Evolutionary conservation across 75 land plant genomes (phyloP), one percentile per base, ranked within the genome.

Genomic region (Ceratopteris richardii): DNA sequence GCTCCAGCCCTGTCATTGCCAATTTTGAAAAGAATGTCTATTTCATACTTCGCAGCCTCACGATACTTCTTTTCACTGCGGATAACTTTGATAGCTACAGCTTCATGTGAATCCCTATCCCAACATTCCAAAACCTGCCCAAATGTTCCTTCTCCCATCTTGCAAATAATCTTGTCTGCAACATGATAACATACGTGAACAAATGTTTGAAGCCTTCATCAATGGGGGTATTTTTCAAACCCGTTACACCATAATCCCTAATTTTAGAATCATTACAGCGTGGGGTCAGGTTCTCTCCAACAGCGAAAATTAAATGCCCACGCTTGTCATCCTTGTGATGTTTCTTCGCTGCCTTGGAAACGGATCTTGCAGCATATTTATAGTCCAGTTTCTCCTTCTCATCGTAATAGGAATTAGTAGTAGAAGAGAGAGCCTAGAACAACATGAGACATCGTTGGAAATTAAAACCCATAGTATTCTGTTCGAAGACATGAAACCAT

Each of bases 91-190:
- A 90, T 73, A 29, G 96, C 96, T 51, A 90, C 96, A 83, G 69
- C 78, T 40, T 83, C 93, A 46, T 77, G 77, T 16, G 19, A 67
- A 57, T 87, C 82, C 41, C 93, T 67, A 39, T 90, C 96, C 92
- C 92, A 90, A 66, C 96, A 90, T 69, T 90, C 92, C 66, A 90
- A 56, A 24, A 90, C 96, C 66, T 76, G 84, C n/a, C 96, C 96
- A 87, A 90, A 90, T 25, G 96, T 90, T 25, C 96, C 96, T 87
- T 90, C 93, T 60, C 97, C 97, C 88, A 91, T 84, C 63, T 87
- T 91, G 77, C 87, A 70, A 61, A 71, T 62, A 48, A 87, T 84
- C 66, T 68, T 80, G 60, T 87, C 91, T 87, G 88, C 78, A 83
- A 26, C 3, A 18, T n/a, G 20, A 17, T 11, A 19, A 57, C 14